Conservation (phyloP, 805 yeast species). For the Helenozyma rhizophorensis region DNA sequence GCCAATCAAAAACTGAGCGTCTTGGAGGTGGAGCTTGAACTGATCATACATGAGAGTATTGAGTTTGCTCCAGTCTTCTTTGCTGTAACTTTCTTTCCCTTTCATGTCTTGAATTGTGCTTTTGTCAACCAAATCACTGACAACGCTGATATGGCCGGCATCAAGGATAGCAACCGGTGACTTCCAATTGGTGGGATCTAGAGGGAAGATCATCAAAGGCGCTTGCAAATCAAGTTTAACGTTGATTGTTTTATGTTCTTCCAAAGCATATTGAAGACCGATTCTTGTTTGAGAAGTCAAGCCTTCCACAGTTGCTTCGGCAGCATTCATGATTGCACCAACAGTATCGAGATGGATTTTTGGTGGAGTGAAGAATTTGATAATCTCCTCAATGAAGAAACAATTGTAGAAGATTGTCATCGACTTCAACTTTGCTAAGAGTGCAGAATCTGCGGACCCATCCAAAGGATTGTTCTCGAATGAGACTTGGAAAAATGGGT, state of each 20-base stretch:
- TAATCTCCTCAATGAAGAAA: conserved; percentile 71
- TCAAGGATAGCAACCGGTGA: conserved; percentile 90
- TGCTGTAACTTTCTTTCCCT: conserved; percentile 52
- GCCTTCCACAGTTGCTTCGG: conserved; percentile 92
- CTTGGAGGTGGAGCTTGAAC: conserved; percentile 69
- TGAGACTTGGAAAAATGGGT: conserved; percentile 75
- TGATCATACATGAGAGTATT: conserved; percentile 86
- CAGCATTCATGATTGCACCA: conserved; percentile 88
- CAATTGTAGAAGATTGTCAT: conserved; percentile 89
- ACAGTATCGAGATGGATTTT: conserved; percentile 80
- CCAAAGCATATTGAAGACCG: conserved; percentile 89
- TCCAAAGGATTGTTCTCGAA: conserved; percentile 88
- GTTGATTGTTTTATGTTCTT: conserved; percentile 88
- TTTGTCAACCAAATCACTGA: conserved; percentile 74
- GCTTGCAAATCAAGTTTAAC: conserved; percentile 88
- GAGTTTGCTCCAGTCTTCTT: conserved; percentile 70
- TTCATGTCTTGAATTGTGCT: conserved; percentile 65
- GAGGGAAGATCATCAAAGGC: conserved; percentile 82
- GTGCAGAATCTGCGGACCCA: conserved; percentile 72
- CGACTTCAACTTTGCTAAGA: conserved; percentile 71
- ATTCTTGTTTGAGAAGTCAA: conserved; percentile 83
- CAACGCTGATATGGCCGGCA: conserved; percentile 89
- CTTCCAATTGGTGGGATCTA: conserved; percentile 71
- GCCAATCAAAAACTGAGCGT: conserved; percentile 87
- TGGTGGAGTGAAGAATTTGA: conserved; percentile 81